Base-by-base conservation (phyloP, 163 green algal genomes). In the Chlamydomonas reinhardtii region DNA sequence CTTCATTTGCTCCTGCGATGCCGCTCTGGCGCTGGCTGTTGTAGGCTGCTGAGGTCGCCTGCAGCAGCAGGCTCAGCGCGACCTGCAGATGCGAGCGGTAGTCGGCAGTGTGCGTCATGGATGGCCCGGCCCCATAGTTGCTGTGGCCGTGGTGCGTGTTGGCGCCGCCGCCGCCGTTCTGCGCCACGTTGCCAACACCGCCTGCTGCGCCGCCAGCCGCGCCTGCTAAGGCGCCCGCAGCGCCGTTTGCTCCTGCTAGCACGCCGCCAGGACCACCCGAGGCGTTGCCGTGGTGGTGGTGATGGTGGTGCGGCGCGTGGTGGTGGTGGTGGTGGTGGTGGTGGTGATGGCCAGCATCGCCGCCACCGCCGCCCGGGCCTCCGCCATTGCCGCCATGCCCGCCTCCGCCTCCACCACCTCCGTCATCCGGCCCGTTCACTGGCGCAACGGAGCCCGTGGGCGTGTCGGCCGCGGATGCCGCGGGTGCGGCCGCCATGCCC, bases 1-100 rank as follows among this genome's bases (percentile, higher is more conserved):
- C 82, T 31, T 87, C 72, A 24, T 59, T 59, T 0, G 61, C 82
- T 22, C 82, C 82, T 0, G 72, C 82, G 20, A 87, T 61, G 20
- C 82, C 82, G 72, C 82, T 87, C 43, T 87, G 82, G 12, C 71
- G 72, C 82, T 87, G 82, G 62, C 82, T 87, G 82, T 87, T 82
- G 61, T 82, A 87, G 4, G 82, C 82, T 4, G 54, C 72, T 0
- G 82, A 87, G 37, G 82, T 87, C 22, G 82, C 82, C 35, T 87
- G 82, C 61, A 87, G 73, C 61, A 87, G 25, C 59, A 87, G 59
- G 43, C 82, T 87, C 0, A 87, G 82, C 24, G 82, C 82, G 25
- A 87, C 82, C 59, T 87, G 82, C 39, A 87, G 39, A 24, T 87
- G 82, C 37, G 82, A 87, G 25, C 82, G 29, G 61, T 87, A 87